Percentiles rank a stretch among this genome's conserved stretches.
phyloP scores from a whole-genome alignment of 2,329 filamentous ascomycete species.

The Trichophyton equinum region DNA sequence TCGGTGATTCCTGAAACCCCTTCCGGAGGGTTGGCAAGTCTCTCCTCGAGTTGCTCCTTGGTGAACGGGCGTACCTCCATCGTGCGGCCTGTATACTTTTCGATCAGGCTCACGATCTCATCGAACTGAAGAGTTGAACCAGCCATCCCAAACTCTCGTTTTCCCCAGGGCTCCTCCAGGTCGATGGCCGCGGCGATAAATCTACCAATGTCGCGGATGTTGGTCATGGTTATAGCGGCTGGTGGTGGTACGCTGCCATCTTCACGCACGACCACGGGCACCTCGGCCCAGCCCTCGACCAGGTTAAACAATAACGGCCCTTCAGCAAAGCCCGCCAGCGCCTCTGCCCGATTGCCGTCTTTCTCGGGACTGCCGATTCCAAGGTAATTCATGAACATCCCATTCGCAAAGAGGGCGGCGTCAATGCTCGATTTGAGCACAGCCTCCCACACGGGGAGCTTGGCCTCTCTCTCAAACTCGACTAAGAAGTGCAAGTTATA shows the following conservation, averaged over 20 bases:
- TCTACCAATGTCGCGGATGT: slow-evolving; percentile 22
- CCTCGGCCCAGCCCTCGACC: slow-evolving; percentile 17
- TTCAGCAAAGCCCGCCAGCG: slow-evolving; percentile 14
- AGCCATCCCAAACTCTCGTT: slow-evolving; percentile 23
- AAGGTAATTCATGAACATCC: slow-evolving; percentile 28
- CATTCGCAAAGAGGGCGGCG: slow-evolving; percentile 21
- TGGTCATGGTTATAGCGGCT: slow-evolving; percentile 19
- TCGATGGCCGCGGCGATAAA: slow-evolving; percentile 23
- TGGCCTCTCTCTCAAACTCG: slow-evolving; percentile 14
- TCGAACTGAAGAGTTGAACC: slow-evolving; percentile 21
- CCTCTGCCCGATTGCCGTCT: slow-evolving; percentile 8
- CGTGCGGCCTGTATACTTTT: slow-evolving; percentile 13
- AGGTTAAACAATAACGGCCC: slow-evolving; percentile 13
- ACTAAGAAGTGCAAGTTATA: slow-evolving; percentile 14
- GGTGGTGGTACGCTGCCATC: slow-evolving; percentile 12
- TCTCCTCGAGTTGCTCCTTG: background rate
- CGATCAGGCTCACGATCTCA: slow-evolving; percentile 17
- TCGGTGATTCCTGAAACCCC: background rate
- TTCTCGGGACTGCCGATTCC: slow-evolving; percentile 16
- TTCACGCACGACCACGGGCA: slow-evolving; percentile 19
- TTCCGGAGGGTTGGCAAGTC: background rate
- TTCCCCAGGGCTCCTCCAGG: slow-evolving; percentile 18
- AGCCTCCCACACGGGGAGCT: slow-evolving; percentile 18
- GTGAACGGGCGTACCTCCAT: background rate
- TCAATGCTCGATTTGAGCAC: slow-evolving; percentile 22